Percentiles rank a stretch among this genome's conserved stretches.
Conservation (phyloP, 2,329 filamentous ascomycete species). For the Acrocalymma vagum region DNA sequence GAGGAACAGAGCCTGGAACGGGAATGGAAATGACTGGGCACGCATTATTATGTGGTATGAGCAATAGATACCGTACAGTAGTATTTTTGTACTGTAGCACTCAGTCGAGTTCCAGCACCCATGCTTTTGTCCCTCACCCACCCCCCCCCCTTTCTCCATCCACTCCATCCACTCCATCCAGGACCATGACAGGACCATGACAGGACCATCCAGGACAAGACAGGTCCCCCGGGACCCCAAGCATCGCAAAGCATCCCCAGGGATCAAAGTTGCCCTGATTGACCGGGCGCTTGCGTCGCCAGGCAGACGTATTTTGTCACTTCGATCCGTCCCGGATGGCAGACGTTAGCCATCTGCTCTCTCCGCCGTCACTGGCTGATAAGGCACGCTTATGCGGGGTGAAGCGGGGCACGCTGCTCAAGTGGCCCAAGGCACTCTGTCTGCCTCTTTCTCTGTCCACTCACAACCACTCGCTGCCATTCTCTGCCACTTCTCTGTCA, state of each 20-base stretch:
- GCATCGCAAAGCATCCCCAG: conserved; percentile 11
- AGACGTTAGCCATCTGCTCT: conserved; percentile 26
- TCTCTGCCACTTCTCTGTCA: too few relatives aligned
- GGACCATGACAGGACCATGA: conserved; percentile 14
- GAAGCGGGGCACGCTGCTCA: conserved; percentile 33
- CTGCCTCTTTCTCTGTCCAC: too few relatives aligned
- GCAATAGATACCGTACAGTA: too few relatives aligned
- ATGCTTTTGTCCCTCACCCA: neutral
- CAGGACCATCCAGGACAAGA: neutral
- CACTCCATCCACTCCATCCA: conserved; percentile 8
- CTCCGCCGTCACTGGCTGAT: conserved; percentile 34
- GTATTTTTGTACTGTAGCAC: too few relatives aligned
- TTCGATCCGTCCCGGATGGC: conserved; percentile 44
- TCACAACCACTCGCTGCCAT: conserved; percentile 19
- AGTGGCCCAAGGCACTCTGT: too few relatives aligned
- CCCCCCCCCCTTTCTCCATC: conserved; percentile 6
- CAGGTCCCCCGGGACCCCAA: neutral
- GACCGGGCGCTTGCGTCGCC: conserved; percentile 39
- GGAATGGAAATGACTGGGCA: too few relatives aligned
- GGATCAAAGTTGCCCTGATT: conserved; percentile 11
- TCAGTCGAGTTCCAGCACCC: neutral
- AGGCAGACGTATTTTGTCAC: conserved; percentile 32
- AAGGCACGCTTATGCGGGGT: conserved; percentile 37
- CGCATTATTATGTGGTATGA: too few relatives aligned
- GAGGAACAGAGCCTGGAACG: too few relatives aligned